Evolutionary conservation across 208 protist genomes (phyloP), one percentile per base, ranked within the genome.

Genomic region (Crithidia sp.): DNA sequence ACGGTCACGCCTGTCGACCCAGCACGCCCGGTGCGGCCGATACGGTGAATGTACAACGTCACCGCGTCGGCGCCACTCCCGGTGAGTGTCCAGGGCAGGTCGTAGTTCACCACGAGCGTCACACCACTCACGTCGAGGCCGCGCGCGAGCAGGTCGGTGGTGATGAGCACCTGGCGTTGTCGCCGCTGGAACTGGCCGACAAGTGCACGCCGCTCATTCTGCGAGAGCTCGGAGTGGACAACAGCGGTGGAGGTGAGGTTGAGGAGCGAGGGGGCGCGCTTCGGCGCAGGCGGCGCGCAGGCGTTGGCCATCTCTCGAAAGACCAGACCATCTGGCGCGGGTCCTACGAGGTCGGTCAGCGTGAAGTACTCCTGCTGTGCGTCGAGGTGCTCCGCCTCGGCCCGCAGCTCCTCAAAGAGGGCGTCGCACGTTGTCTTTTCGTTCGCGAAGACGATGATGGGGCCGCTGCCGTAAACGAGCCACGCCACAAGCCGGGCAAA

Each of bases 21-120:
- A 17, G 84, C 97, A 77, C 90, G 96, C 54, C 91, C 98, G 17
- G 92, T 95, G 19, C 95, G 88, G 16, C 96, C 98, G 67, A 99
- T 95, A 45, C 98, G 90, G 73, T 99, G 98, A 54, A 99, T 93
- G 80, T 99, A 99, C 53, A 97, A 77, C 55, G 77, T 55, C 40
- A 94, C 77, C 5, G 89, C 89, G 56, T 91, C 87, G 59, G 67
- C 63, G 4, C 68, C 13, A 16, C 53, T 45, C 10, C 57, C 67
- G n/a, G 53, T 50, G 10, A 63, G 56, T 4, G 65, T 45, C 70
- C 72, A 85, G 53, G 99, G 98, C 54, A 99, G 59, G 66, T 99
- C 99, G 84, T 98, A 99, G 93, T 99, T 99, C 55, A 99, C 88
- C 13, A 99, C 98, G 37, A 99, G 88, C 6, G 89, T 94, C 8